Percentiles rank a stretch among this genome's conserved stretches.
phyloP scores from a whole-genome alignment of 441 rosid species.

The Pelargonium exstipulatum region DNA sequence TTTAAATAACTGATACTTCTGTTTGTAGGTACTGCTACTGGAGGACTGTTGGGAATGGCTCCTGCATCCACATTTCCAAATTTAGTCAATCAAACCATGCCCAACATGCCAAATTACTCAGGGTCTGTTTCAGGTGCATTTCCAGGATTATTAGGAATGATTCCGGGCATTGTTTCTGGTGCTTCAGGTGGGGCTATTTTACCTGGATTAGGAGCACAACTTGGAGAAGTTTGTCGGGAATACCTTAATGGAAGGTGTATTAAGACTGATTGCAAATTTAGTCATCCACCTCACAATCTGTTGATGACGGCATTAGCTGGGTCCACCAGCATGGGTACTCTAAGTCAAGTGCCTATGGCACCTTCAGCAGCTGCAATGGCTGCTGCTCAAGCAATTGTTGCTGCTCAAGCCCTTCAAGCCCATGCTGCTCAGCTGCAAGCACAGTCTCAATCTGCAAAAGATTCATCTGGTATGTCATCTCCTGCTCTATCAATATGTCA shows the following conservation, averaged over 20 bases:
- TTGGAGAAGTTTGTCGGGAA: conserved; percentile 96
- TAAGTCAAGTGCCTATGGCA: conserved; percentile 95
- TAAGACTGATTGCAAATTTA: conserved; percentile 77
- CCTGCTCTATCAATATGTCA: conserved; percentile 11
- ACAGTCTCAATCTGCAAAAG: conserved; percentile 64
- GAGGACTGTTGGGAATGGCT: conserved; percentile 71
- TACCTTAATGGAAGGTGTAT: conserved; percentile 82
- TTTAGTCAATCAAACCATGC: conserved; percentile 89
- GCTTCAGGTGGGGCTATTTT: conserved; percentile 93
- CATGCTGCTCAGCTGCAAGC: conserved; percentile 99
- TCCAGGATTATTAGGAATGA: conserved; percentile 91
- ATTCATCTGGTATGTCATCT: conserved; percentile 50
- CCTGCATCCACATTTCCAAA: conserved; percentile 69
- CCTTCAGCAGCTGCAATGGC: conserved; percentile 99
- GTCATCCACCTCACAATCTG: conserved; percentile 87
- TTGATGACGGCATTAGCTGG: conserved; percentile 92
- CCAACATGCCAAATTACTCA: conserved; percentile 97
- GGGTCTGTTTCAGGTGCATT: conserved; percentile 90
- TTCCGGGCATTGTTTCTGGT: conserved; percentile 79
- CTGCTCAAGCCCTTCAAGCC: conserved; percentile 98
- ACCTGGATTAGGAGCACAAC: conserved; percentile 94
- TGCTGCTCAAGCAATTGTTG: conserved; percentile 99
- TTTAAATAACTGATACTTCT: conserved; percentile 5
- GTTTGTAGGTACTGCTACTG: conserved; percentile 61
- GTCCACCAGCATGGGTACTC: conserved; percentile 74